Base-by-base conservation (phyloP, 495 filamentous ascomycete species). In the Bombardia bombarda region DNA sequence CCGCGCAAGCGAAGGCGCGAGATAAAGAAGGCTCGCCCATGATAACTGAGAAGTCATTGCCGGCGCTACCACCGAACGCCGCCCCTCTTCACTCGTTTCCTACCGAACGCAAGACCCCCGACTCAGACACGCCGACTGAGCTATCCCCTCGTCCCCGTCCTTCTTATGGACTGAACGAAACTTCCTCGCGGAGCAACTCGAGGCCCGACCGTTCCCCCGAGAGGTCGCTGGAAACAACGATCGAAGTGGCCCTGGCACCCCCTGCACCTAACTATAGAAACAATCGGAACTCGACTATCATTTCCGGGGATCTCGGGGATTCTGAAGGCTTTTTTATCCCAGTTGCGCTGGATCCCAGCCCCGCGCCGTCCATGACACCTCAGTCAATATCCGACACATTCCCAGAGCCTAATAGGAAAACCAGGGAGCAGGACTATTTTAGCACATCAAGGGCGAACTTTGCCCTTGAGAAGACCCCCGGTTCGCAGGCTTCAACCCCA, bases 11-110 rank as follows among this genome's bases (percentile, higher is more conserved):
- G 42, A 83, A 80, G 54, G 69, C 76, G 43, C 67, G 74, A 43
- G 75, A 75, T 23, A 81, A 75, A 52, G 74, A 78, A 42, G 54
- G 72, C 34, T 71, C 77, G 4, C 71, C 79, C 14, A 77, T 84
- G 64, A 79, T 90, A 38, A 72, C 87, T 23, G 90, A 99, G 63
- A 99, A 99, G 54, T 94, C 89, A 8, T 74, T 98, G 9, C 92
- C 92, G 6, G 92, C 92, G 35, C 70, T 97, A 28, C 92, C 92
- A 26, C 87, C 86, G 7, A 84, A 73, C 57, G 82, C 79, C 18
- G 72, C 82, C 18, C 71, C 78, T 33, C 69, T 72, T 39, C 73
- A 66, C 42, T 66, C 73, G 1, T 83, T 81, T 46, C 66, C 77
- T 3, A 76, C 74, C 16, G 78, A 86, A 23, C 66, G 74, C n/a